Base-by-base conservation (phyloP, 495 filamentous ascomycete genomes). In the Penicillium verhagenii region DNA sequence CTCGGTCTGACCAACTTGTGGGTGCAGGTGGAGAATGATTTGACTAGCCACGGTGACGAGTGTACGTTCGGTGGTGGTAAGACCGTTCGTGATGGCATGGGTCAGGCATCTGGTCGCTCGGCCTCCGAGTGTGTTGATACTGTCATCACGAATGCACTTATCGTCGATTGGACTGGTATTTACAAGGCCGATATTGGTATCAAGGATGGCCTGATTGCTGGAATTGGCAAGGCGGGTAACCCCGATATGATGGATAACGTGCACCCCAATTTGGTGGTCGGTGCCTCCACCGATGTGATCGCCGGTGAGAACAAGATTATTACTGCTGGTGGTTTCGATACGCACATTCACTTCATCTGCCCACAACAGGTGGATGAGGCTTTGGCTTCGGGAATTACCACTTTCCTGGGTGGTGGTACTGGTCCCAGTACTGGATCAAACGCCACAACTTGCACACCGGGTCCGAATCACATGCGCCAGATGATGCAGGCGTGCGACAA, bases 101-200 rank as follows among this genome's bases (percentile, higher is more conserved):
- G 92, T 9, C 92, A 96, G 73, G 90, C 92, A 6, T 87, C 83
- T 29, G 93, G 90, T 18, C 78, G 88, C 47, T 67, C 79, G 4
- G 85, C 92, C 61, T 67, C 74, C 3, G 83, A 94, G 20, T 85
- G 82, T 39, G 68, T 96, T 59, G 94, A 98, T 66, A 84, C 93
- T 50, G 86, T 96, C 11, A 87, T 98, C 59, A 92, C 91, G 9
- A 97, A 97, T 67, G 95, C 95, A 10, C 70, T 98, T 59, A 84
- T 98, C 24, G 80, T 98, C 14, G 95, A 98, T 67, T 94, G 86
- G 80, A 86, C 81, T 14, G 94, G 94, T 38, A 97, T 98, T 59
- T 94, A 88, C 79, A 98, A 98, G 76, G 93, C 92, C 4, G 94
- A 98, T 71, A 94, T 98, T 69, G 94, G 95, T 29, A 86, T 98